Base-by-base conservation (phyloP, 2,329 filamentous ascomycete genomes). In the Hypoxylon sp. region DNA sequence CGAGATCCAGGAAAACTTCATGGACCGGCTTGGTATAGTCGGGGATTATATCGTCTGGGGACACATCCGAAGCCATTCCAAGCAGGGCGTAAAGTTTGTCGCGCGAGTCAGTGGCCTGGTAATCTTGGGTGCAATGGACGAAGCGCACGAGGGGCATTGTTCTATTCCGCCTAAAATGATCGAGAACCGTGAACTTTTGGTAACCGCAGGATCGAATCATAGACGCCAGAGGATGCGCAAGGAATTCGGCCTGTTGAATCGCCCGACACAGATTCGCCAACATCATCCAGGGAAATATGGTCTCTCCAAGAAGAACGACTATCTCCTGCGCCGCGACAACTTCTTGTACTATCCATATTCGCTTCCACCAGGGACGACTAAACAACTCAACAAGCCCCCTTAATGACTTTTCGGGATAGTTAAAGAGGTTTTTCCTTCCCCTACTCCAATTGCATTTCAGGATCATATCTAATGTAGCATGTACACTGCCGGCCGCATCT, bases 331-430 rank as follows among this genome's bases (percentile, higher is more conserved):
- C 42, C 5, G 42, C 42, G 5, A 47, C 49, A 2, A 47, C 49
- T 37, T 52, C 49, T 12, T 52, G 49, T 2, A 52, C 32, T 3
- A 47, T 52, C 49, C 49, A 52, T 20, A 52, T 52, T 9, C 49
- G 42, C n/a, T 47, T 42, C 49, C 49, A 52, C 49, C 49, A 52
- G 7, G 49, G 13, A 4, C 41, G 35, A 4, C 15, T 20, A 19
- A 52, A 52, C 1, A 52, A 16, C 4, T 35, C 42, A 1, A 12
- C 25, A 3, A 52, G 23, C 3, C 42, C 49, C 7, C 20, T 21
- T 3, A 52, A 25, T 19, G 42, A 29, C 23, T 46, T 25, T 20
- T 46, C 30, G 23, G 41, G 23, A 15, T 46, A 46, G 17, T 41
- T 46, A 31, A 46, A 46, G 17, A 52, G 30, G 21, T 46, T 41